Base-by-base conservation (phyloP, 805 yeast species). In the Grigorovia yakushimaensis region DNA sequence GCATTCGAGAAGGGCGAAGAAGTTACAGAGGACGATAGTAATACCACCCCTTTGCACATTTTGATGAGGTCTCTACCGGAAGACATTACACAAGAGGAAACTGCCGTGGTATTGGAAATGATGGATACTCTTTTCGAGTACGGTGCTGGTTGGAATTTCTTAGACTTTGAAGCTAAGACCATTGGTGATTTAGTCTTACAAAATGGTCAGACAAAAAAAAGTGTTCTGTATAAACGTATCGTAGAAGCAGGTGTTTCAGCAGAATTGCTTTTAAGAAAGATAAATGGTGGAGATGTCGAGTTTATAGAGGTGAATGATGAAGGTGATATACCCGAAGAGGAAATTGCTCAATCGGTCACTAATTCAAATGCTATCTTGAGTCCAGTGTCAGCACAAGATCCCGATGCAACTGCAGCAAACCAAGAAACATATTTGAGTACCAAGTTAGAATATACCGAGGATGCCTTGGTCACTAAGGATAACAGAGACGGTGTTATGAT, bases 401-500 rank as follows among this genome's bases (percentile, higher is more conserved):
- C 88, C 1, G 60, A 70, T 36, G 78, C 80, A 46, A 84, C 91
- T 2, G 82, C 91, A 1, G 76, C 73, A 44, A 73, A 79, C 49
- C 88, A 84, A 51, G 62, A 70, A 2, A 73, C 84, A 0, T 89
- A 81, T 57, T 70, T 89, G 40, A 66, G 73, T 11, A 77, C 89
- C 4, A 73, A 81, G 57, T 68, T 89, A 22, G 80, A 78, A 54
- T 89, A 86, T 61, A 67, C 68, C 1, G 73, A 70, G 39, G 82
- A 81, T 49, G 81, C 93, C 0, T 70, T 89, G 22, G 69, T 87
- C 22, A 91, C 97, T 1, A 73, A 78, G 50, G 82, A 78, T 21
- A 70, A 82, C 45, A 72, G 76, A 42, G 97, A 89, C 58, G 98
- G 96, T 17, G 97, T 89, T 2, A 89, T 89, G 98, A 89, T 89